Base-by-base conservation (phyloP, 1,284 basidiomycete genomes). In the Trametes pubescens region DNA sequence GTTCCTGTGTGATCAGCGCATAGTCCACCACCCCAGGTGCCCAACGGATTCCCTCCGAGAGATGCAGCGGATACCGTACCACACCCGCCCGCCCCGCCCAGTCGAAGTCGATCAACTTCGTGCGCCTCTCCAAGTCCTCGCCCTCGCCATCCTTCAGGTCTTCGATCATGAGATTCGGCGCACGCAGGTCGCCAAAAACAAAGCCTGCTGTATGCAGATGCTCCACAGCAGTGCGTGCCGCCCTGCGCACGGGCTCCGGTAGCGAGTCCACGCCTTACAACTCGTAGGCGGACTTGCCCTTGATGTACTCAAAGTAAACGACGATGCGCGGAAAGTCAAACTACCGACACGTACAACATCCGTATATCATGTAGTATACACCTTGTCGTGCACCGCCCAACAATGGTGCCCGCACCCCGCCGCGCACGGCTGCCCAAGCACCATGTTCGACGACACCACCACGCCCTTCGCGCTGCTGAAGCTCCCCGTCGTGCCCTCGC, bases 361-460 rank as follows among this genome's bases (percentile, higher is more conserved):
- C 8, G 24, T 54, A 40, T 9, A 8, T 22, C 16, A n/a, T 24
- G 22, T 21, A 24, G 35, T 4, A 24, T 53, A 53, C 37, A 24
- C 18, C n/a, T 40, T 53, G 4, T 38, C 35, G 22, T 46, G 51
- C n/a, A 55, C 53, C 5, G 40, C 64, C 71, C 71, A 75, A 37
- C 76, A 76, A 57, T 71, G 63, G 64, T 76, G 73, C n/a, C 74
- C 75, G 49, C 74, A 76, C n/a, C 74, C 75, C 6, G 73, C 74
- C 13, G 75, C 75, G 40, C 75, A 76, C 32, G 66, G 62, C 47
- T 72, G 72, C 1, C 71, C 75, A 48, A 64, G 61, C 37, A 71
- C 43, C 59, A 48, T 52, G 26, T 61, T 60, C 21, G 66, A 55
- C 14, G 59, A 51, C 9, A 61, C 54, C n/a, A 65, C 32, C 52